phyloP scores from a whole-genome alignment of 1,284 basidiomycete species.

The Coniferiporia sulphurascens region DNA sequence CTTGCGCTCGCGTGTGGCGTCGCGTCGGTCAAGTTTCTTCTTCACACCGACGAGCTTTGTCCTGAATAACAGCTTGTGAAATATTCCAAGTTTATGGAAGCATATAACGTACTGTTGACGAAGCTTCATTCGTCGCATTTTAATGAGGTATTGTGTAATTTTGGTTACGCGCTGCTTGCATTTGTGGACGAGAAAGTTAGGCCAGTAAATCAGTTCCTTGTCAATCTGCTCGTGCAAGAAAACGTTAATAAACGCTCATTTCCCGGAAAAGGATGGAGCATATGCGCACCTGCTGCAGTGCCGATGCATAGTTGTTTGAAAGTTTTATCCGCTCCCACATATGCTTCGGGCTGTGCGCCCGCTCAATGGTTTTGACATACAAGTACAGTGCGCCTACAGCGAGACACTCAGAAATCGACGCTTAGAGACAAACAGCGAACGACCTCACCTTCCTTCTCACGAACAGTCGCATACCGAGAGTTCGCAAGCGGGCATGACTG shows the following conservation, averaged over 20 bases:
- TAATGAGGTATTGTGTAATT: constrained; percentile 98
- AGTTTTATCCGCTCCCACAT: constrained; percentile 98
- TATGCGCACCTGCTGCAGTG: constrained; percentile 78
- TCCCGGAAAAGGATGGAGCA: neutral
- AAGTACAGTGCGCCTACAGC: constrained; percentile 80
- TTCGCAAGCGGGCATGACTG: constrained; percentile 98
- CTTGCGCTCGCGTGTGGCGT: constrained; percentile 90
- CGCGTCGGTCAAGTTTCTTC: constrained; percentile 96
- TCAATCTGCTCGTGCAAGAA: constrained; percentile 64
- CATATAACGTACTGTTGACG: constrained; percentile 74
- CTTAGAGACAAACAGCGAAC: neutral
- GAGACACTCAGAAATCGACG: neutral
- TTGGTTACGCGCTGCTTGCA: constrained; percentile 99
- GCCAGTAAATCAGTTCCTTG: constrained; percentile 94
- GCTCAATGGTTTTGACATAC: constrained; percentile 98
- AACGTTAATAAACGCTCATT: constrained; percentile 3
- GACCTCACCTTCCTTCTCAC: constrained; percentile 84
- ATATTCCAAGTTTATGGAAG: neutral
- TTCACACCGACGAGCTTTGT: constrained; percentile 93
- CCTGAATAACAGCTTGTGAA: constrained; percentile 37
- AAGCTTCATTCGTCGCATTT: constrained; percentile 89
- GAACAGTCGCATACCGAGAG: constrained; percentile 93
- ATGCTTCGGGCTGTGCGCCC: constrained; percentile 90
- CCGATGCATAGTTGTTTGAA: constrained; percentile 92
- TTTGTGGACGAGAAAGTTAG: constrained; percentile 95